Percentiles rank a stretch among this genome's conserved stretches.
Evolutionary conservation across 257 asterid genomes (phyloP).

Genomic region (Thymus quinquecostatus): DNA sequence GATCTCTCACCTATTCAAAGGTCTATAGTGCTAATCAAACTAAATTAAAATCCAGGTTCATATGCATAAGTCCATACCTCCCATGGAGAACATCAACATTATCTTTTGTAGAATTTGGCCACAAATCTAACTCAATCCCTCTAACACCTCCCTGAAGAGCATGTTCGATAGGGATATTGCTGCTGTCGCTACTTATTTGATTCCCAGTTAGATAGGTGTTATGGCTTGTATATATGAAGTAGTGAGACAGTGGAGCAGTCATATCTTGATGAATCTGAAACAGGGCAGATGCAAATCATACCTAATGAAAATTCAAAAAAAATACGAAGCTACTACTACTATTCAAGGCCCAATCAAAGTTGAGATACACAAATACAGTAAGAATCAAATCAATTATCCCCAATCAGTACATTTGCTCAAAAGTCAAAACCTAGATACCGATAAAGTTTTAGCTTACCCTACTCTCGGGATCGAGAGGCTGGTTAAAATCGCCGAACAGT

Average conservation of each 20-base stretch:
- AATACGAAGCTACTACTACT: not conserved
- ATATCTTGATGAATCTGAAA: constrained; percentile 79
- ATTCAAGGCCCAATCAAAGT: too few species aligned
- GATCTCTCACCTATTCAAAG: too few species aligned
- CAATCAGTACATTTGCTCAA: too few species aligned
- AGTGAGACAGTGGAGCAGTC: constrained; percentile 75
- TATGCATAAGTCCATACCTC: constrained; percentile 45
- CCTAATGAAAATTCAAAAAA: constrained; percentile 6
- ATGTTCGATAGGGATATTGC: constrained; percentile 59
- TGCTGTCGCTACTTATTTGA: constrained; percentile 74
- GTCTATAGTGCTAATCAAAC: not conserved
- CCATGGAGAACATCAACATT: constrained; percentile 73
- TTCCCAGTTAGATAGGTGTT: constrained; percentile 85
- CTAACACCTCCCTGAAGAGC: constrained; percentile 67
- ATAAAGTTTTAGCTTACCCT: constrained; percentile 44
- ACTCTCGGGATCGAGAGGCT: constrained; percentile 54
- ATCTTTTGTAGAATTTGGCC: constrained; percentile 76
- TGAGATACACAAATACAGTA: not conserved
- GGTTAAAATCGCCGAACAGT: constrained; percentile 59
- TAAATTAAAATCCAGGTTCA: not conserved
- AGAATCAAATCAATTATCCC: too few species aligned
- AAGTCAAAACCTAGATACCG: too few species aligned
- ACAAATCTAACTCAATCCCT: constrained; percentile 76
- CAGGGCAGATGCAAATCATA: not conserved
- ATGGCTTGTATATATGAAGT: constrained; percentile 75